phyloP scores from a whole-genome alignment of 148 eudicot species.

The Rhododendron molle region DNA sequence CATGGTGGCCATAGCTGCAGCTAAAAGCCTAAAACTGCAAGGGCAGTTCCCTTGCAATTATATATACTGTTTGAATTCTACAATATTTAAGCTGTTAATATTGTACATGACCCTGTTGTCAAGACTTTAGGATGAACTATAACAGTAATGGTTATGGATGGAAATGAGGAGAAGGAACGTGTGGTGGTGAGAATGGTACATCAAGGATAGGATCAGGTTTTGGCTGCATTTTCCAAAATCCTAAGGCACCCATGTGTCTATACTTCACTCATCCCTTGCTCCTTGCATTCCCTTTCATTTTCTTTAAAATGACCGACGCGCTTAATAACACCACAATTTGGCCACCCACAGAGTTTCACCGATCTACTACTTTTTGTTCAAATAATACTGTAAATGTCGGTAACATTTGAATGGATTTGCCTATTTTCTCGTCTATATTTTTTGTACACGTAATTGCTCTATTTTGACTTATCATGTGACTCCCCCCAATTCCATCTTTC shows the following conservation, averaged over 20 bases:
- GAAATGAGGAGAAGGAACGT: constrained; percentile 30
- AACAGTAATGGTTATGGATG: constrained; percentile 31
- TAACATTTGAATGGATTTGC: no score
- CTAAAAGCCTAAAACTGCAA: constrained; percentile 9
- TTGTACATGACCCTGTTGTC: not conserved
- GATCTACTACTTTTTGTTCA: no score
- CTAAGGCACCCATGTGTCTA: constrained; percentile 32
- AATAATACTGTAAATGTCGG: no score
- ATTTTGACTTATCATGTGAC: no score
- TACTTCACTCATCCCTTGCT: constrained; percentile 3
- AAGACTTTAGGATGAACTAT: constrained; percentile 4
- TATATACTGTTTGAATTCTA: not conserved
- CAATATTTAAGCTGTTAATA: not conserved
- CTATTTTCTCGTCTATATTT: no score
- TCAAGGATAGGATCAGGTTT: constrained; percentile 44
- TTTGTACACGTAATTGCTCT: no score
- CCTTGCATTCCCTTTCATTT: constrained; percentile 1
- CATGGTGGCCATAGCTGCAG: constrained; percentile 58
- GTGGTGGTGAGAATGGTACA: constrained; percentile 70
- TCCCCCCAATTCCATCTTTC: no score
- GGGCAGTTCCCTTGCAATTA: constrained; percentile 18
- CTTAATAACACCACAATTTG: not conserved
- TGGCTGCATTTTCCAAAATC: constrained; percentile 24
- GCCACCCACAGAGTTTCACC: not conserved
- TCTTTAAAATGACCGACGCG: not conserved